These are phyloP conservation scores for Leptosphaerulina australis DNA, from an alignment of 2,329 filamentous ascomycete genomes.

Conservation along the genomic window DNA sequence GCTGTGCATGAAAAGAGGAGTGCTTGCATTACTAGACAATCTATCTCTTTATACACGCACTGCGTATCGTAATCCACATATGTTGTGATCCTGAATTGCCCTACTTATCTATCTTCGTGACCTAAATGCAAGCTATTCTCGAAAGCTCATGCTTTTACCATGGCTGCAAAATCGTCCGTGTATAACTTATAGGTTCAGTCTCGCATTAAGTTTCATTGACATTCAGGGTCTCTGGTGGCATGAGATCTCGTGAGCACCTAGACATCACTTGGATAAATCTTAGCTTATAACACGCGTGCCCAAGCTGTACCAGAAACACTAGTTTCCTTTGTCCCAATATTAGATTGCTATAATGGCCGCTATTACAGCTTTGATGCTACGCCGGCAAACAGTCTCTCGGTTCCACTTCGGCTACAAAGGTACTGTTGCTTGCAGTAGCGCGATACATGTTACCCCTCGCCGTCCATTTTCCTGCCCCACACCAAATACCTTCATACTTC, in stretches of 20 bases:
- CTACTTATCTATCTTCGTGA: background rate
- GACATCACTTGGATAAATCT: background rate
- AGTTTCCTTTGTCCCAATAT: background rate
- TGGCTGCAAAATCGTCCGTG: too few species aligned
- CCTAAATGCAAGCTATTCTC: background rate
- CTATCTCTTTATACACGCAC: constrained; percentile 12
- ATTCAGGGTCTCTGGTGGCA: constrained; percentile 3
- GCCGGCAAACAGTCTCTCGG: constrained; percentile 8
- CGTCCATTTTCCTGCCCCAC: constrained; percentile 28
- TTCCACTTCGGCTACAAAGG: background rate
- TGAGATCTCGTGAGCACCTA: constrained; percentile 5
- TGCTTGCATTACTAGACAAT: constrained; percentile 1
- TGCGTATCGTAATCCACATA: constrained; percentile 1
- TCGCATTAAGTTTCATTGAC: too few species aligned
- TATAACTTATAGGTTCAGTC: too few species aligned
- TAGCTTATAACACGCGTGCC: background rate
- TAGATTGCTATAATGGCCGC: background rate
- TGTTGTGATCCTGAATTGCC: background rate
- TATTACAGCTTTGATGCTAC: background rate
- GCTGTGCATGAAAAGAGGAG: constrained; percentile 8
- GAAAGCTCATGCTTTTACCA: too few species aligned
- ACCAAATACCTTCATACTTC: constrained; percentile 22
- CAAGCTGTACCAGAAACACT: background rate
- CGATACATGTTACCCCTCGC: constrained; percentile 21
- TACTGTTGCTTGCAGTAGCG: constrained; percentile 21